Evolutionary conservation across 352 stramenopile genomes (phyloP).

Genomic region (Globisporangium viniferum): DNA sequence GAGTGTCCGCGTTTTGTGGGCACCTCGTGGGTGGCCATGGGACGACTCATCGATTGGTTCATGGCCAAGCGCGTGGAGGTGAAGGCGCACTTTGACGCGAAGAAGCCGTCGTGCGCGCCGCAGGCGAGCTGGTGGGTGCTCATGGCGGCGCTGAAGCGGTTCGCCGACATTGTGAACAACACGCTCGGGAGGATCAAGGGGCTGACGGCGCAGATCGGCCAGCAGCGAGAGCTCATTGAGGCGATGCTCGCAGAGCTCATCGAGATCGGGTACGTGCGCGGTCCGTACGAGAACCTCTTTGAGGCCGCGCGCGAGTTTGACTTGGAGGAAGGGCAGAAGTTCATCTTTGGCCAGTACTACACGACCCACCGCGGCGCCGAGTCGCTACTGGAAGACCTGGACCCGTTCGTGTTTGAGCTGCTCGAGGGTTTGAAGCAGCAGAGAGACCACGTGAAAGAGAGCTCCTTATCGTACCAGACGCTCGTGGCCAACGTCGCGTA

Average conservation of each 20-base stretch:
- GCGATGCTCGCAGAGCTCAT: constrained; percentile 14
- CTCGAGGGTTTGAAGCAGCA: constrained; percentile 8
- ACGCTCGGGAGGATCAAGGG: constrained; percentile 9
- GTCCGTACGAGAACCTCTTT: constrained; percentile 10
- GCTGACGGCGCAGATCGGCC: constrained; percentile 8
- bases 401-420: constrained; percentile 17
- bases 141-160: constrained; percentile 20
- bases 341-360: constrained; percentile 15
- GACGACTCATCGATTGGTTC: constrained; percentile 16
- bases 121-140: constrained; percentile 12
- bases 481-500: constrained; percentile 14
- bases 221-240: constrained; percentile 13
- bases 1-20: constrained; percentile 17
- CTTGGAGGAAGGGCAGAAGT: constrained; percentile 3
- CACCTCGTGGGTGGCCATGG: constrained; percentile 15
- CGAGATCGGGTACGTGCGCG: constrained; percentile 16
- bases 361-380: constrained; percentile 9
- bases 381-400: constrained; percentile 14
- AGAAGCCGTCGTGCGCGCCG: constrained; percentile 14
- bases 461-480: neutral
- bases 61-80: constrained; percentile 8
- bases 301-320: constrained; percentile 10
- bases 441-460: neutral
- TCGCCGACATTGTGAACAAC: constrained; percentile 10
- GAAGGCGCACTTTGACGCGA: constrained; percentile 16